Base-by-base conservation (phyloP, 768 basidiomycete species). In the Rhizopogon sp. region DNA sequence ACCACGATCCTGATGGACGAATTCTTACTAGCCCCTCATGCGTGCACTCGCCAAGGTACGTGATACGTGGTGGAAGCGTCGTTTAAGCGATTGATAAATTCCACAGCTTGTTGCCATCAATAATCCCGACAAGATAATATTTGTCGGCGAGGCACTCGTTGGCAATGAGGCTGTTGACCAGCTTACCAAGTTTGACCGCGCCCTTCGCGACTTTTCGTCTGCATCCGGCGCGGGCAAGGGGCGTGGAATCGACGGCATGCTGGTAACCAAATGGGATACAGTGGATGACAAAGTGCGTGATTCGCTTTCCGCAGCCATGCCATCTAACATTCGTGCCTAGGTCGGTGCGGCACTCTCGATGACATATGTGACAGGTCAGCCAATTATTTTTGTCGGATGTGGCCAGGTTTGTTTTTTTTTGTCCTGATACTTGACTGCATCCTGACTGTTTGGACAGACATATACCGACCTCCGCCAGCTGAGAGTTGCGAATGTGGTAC, bases 131-230 rank as follows among this genome's bases (percentile, higher is more conserved):
- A 98, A 95, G 72, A 91, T 98, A 62, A 80, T 98, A 54, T 99
- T 99, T 62, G 97, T 99, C 42, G 97, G 97, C 50, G 97, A 99
- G 70, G 97, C 97, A 0, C 76, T 98, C 40, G 97, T 98, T 6
- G 97, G 97, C 6, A 99, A 99, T 68, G 97, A 99, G 71, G 97
- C 97, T 1, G 95, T 98, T 28, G 97, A 99, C 74, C 97, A 99
- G 62, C 74, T 98, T 52, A 88, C 87, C 52, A 98, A 98, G 72
- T 99, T 99, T 67, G 95, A 99, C 66, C 85, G 94, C 16, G 88
- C 95, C 1, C 71, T 99, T 56, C 85, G 88, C 22, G 94, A 99
- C 66, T 98, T 98, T 64, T 93, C 93, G 6, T 82, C 86, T 16
- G 81, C 83, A 6, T 81, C 84, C 0, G 72, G 67, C 40, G 52